These are phyloP conservation scores for Crithidia acanthocephali DNA, from an alignment of 208 protist genomes.

Conservation along the genomic window DNA sequence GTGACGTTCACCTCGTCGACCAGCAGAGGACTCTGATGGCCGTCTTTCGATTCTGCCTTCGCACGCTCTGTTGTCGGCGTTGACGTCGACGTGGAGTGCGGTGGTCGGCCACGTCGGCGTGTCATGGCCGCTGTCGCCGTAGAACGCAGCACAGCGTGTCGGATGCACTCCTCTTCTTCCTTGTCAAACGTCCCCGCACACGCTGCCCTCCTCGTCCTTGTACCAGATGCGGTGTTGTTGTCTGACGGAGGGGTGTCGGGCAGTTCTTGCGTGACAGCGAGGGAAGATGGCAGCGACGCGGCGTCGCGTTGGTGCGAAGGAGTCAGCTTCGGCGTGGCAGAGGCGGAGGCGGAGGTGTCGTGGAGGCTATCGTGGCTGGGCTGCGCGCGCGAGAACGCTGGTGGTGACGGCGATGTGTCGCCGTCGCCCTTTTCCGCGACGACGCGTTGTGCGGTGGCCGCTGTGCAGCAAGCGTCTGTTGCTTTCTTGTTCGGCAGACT, in stretches of 20 bases:
- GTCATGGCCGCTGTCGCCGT: constrained; percentile 25
- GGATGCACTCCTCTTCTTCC: constrained; percentile 33
- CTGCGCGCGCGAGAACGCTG: background rate
- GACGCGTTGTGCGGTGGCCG: background rate
- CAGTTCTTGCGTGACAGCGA: constrained; percentile 6
- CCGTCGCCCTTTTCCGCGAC: background rate
- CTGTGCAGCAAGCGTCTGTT: too few species aligned
- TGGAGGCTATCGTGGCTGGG: background rate
- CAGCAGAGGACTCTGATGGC: background rate
- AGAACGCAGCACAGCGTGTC: constrained; percentile 40
- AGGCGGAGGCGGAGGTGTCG: constrained; percentile 10
- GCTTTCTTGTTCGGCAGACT: too few species aligned
- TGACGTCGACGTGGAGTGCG: background rate
- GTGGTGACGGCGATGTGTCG: background rate
- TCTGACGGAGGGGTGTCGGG: background rate
- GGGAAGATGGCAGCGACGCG: background rate
- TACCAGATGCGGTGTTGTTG: background rate
- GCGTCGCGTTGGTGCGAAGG: background rate
- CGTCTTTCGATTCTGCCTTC: background rate
- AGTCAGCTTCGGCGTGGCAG: background rate
- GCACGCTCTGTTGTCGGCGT: background rate
- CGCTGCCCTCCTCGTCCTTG: too few species aligned
- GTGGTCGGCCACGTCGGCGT: constrained; percentile 11
- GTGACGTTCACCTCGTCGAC: background rate
- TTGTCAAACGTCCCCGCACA: too few species aligned